A percentile compares a stretch with the other conserved stretches of the same genome.
phyloP scores from a whole-genome alignment of 306 rosid genomes.

The Astragalus glycyphyllos region DNA sequence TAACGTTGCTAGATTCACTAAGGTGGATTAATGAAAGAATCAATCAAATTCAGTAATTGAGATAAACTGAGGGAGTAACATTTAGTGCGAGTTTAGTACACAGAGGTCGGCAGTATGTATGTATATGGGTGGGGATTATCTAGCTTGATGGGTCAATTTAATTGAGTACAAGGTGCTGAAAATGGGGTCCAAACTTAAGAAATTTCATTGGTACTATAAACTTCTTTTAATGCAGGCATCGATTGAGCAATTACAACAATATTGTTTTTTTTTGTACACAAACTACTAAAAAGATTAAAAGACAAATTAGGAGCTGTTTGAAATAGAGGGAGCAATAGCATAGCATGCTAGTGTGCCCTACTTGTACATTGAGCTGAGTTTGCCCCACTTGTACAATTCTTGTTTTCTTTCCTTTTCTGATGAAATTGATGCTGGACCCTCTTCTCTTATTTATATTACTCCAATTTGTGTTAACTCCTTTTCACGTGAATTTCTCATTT shows the following conservation, averaged over 20 bases:
- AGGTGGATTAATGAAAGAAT: no score
- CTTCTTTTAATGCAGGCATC: slow-evolving; percentile 27
- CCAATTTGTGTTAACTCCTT: background rate
- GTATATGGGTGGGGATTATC: background rate
- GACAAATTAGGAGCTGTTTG: slow-evolving; percentile 27
- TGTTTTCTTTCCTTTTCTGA: slow-evolving; percentile 7
- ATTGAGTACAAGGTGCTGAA: slow-evolving; percentile 1
- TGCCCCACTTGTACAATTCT: slow-evolving; percentile 21
- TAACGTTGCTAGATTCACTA: no score
- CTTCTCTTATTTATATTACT: background rate
- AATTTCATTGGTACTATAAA: background rate
- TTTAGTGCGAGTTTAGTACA: no score
- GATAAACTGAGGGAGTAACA: no score
- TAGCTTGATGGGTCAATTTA: background rate
- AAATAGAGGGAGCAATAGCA: no score
- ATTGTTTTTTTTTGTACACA: background rate
- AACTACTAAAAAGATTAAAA: background rate
- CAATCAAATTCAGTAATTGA: no score
- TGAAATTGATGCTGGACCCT: background rate
- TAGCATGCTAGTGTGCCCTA: no score
- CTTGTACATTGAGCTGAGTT: background rate
- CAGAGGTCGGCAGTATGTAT: no score
- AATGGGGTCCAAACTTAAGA: background rate
- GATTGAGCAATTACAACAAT: slow-evolving; percentile 26
- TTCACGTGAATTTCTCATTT: slow-evolving; percentile 13